These are phyloP conservation scores for Mimosa pudica DNA, from an alignment of 306 rosid genomes.

Conservation along the genomic window DNA sequence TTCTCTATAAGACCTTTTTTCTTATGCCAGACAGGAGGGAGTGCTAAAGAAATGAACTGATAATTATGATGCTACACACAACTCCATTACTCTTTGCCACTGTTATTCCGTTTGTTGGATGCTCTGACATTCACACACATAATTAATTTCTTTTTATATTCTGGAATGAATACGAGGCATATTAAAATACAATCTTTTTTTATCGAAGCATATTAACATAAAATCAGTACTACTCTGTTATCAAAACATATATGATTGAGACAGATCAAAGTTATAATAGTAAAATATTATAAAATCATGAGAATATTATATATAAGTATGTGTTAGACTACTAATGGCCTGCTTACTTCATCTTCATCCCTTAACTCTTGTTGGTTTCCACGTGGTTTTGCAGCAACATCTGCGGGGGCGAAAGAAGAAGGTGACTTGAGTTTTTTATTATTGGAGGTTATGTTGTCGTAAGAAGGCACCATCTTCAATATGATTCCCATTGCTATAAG, in stretches of 20 bases:
- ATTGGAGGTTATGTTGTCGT: slow-evolving; percentile 31
- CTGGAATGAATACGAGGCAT: too few relatives aligned
- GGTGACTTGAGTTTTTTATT: slow-evolving; percentile 31
- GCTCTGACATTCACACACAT: too few relatives aligned
- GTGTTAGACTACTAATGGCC: slow-evolving; percentile 66
- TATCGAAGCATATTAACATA: too few relatives aligned
- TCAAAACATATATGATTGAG: neutral
- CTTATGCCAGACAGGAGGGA: too few relatives aligned
- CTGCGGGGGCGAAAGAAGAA: slow-evolving; percentile 11
- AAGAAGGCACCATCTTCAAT: slow-evolving; percentile 72
- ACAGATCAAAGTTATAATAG: neutral
- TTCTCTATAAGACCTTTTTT: too few relatives aligned
- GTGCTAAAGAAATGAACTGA: too few relatives aligned
- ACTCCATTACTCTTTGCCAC: too few relatives aligned
- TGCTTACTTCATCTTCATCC: slow-evolving; percentile 56
- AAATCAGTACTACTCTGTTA: neutral
- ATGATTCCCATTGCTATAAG: slow-evolving; percentile 92
- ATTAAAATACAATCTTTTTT: too few relatives aligned
- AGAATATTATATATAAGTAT: neutral
- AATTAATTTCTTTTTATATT: too few relatives aligned
- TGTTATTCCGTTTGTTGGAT: too few relatives aligned
- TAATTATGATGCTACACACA: too few relatives aligned
- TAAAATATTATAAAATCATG: neutral
- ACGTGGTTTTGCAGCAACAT: slow-evolving; percentile 32
- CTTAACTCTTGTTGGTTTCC: slow-evolving; percentile 31